Conservation (phyloP, 1,139 yeast species). For the Debaryomycetaceae sp. region DNA sequence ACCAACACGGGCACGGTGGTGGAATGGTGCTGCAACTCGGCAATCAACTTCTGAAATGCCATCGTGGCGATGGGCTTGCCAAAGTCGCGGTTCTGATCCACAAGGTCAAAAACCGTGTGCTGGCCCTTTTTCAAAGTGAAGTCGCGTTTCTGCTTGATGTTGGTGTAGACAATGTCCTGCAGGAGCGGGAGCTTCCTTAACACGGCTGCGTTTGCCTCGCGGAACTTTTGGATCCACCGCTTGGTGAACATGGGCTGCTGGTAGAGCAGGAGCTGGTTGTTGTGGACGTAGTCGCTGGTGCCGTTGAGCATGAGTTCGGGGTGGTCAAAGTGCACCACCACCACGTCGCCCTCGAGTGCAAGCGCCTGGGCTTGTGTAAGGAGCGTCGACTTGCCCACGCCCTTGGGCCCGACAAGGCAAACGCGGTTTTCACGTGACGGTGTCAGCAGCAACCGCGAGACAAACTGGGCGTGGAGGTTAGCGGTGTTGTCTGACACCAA, state of each 20-base stretch:
- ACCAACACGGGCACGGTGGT: conserved; percentile 55
- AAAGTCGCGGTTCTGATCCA: conserved; percentile 36
- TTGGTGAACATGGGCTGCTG: conserved; percentile 81
- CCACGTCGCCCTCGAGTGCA: conserved; percentile 40
- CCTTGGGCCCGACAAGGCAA: conserved; percentile 65
- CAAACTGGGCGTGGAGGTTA: conserved; percentile 21
- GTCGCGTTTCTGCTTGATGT: conserved; percentile 25
- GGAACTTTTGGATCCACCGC: conserved; percentile 53
- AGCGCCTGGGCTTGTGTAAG: conserved; percentile 69
- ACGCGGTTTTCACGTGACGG: conserved; percentile 36
- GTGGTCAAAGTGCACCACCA: conserved; percentile 64
- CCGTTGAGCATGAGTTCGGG: conserved; percentile 68
- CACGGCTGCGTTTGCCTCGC: conserved; percentile 50
- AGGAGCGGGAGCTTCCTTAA: conserved; percentile 49
- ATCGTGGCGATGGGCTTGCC: conserved; percentile 30
- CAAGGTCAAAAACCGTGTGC: conserved; percentile 39
- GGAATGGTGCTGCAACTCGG: conserved; percentile 48
- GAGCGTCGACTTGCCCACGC: conserved; percentile 76
- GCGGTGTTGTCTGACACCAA: conserved; percentile 38
- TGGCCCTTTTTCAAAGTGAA: conserved; percentile 37
- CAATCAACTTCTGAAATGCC: conserved; percentile 50
- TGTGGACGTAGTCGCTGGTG: conserved; percentile 59
- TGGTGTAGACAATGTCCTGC: conserved; percentile 33
- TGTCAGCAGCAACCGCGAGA: conserved; percentile 17
- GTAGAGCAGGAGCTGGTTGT: conserved; percentile 45